A percentile compares a stretch with the other conserved stretches of the same genome.
phyloP scores from a whole-genome alignment of 805 yeast genomes.

The Sporopachydermia quercuum region DNA sequence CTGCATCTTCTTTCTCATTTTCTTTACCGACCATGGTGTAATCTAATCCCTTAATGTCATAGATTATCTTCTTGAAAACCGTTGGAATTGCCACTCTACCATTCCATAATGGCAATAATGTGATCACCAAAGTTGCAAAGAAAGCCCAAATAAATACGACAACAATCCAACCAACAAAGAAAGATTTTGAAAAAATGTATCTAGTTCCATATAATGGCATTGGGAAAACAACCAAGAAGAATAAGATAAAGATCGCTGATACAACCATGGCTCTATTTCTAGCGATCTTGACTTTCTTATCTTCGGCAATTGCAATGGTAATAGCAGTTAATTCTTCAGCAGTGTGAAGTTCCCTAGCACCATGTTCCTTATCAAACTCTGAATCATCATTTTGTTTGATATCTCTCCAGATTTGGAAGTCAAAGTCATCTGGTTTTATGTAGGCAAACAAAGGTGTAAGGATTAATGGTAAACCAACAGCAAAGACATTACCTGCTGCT shows the following conservation, averaged over 20 bases:
- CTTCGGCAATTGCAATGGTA: not conserved
- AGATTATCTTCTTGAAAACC: conserved; percentile 3
- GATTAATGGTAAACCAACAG: conserved; percentile 33
- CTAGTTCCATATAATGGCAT: conserved; percentile 85
- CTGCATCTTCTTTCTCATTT: too few species aligned
- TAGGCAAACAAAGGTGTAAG: conserved; percentile 30
- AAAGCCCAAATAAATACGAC: conserved; percentile 77
- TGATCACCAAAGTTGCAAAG: conserved; percentile 34
- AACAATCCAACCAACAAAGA: conserved; percentile 82
- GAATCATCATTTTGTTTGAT: conserved; percentile 29
- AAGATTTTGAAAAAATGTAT: conserved; percentile 57
- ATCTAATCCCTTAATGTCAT: not conserved
- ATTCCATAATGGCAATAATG: conserved; percentile 33
- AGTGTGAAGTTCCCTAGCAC: conserved; percentile 7
- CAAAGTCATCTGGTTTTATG: conserved; percentile 33
- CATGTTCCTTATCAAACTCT: conserved; percentile 19
- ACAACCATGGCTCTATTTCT: conserved; percentile 2
- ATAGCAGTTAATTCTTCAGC: not conserved
- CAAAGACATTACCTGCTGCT: conserved; percentile 44
- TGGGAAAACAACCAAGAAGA: conserved; percentile 70
- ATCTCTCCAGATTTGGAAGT: conserved; percentile 32
- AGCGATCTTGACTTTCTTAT: not conserved
- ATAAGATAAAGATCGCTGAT: conserved; percentile 29
- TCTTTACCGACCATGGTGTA: not conserved
- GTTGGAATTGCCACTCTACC: conserved; percentile 20